These are phyloP conservation scores for Ballota nigra DNA, from an alignment of 257 asterid genomes.

Conservation along the genomic window DNA sequence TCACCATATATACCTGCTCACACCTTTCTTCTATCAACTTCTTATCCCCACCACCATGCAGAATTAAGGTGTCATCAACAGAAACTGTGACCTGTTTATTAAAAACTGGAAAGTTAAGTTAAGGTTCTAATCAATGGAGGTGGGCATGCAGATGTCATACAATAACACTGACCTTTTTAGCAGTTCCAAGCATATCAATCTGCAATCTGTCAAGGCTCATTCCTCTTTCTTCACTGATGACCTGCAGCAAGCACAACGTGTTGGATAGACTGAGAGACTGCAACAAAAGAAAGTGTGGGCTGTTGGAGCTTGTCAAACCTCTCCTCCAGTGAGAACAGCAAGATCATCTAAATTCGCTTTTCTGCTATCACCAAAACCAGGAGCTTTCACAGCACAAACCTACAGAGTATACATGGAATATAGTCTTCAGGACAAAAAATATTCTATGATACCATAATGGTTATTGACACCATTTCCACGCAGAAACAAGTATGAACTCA, in stretches of 20 bases:
- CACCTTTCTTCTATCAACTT: conserved; percentile 91
- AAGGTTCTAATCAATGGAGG: conserved; percentile 17
- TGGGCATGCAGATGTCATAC: background rate
- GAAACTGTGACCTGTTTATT: conserved; percentile 75
- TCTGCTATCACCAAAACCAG: conserved; percentile 92
- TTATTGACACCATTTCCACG: conserved; percentile 6
- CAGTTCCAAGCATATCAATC: conserved; percentile 88
- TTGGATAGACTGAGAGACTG: conserved; percentile 15
- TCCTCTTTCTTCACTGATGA: conserved; percentile 72
- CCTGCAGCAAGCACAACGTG: conserved; percentile 46
- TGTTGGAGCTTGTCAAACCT: conserved; percentile 48
- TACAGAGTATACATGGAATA: conserved; percentile 26
- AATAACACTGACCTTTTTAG: conserved; percentile 61
- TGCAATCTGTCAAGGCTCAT: conserved; percentile 60
- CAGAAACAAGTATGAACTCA: background rate
- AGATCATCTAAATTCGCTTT: conserved; percentile 86
- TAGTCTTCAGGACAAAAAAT: conserved; percentile 2
- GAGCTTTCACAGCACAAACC: conserved; percentile 97
- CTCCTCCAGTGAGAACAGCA: conserved; percentile 89
- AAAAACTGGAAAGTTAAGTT: conserved; percentile 13
- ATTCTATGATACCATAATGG: background rate
- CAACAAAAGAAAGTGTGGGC: background rate
- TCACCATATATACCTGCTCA: conserved; percentile 60
- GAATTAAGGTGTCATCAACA: conserved; percentile 76
- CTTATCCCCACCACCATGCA: conserved; percentile 89